Conservation (phyloP, 2,329 filamentous ascomycete genomes). For the Blastomyces silverae region DNA sequence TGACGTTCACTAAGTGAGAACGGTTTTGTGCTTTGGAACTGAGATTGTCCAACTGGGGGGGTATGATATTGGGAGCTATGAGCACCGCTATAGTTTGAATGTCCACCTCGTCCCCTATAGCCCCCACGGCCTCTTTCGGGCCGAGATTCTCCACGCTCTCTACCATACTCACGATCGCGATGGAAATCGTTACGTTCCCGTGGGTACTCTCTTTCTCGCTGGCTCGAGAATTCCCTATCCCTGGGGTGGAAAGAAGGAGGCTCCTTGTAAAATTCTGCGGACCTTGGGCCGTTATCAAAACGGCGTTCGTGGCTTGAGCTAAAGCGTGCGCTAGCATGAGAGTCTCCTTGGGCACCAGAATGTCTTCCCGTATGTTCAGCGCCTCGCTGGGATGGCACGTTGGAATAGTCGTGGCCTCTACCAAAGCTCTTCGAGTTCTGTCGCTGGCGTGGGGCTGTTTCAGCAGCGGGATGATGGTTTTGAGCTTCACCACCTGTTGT, state of each 20-base stretch:
- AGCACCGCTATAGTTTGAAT: slow-evolving; percentile 31
- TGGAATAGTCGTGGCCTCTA: slow-evolving; percentile 29
- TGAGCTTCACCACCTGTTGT: slow-evolving; percentile 21
- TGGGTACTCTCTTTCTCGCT: not conserved
- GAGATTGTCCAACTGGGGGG: slow-evolving; percentile 36
- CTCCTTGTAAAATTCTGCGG: slow-evolving; percentile 32
- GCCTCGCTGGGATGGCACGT: slow-evolving; percentile 23
- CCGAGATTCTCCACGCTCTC: slow-evolving; percentile 34
- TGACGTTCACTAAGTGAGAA: slow-evolving; percentile 40
- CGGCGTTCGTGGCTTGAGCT: slow-evolving; percentile 32
- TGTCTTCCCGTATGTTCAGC: slow-evolving; percentile 28
- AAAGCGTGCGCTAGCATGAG: slow-evolving; percentile 30
- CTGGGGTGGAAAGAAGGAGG: slow-evolving; percentile 25
- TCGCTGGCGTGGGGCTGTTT: slow-evolving; percentile 29
- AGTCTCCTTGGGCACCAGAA: slow-evolving; percentile 29
- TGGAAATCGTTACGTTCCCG: slow-evolving; percentile 28
- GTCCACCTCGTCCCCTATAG: slow-evolving; percentile 39
- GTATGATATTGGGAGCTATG: slow-evolving; percentile 38
- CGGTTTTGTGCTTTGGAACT: slow-evolving; percentile 37
- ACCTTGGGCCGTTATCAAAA: slow-evolving; percentile 35
- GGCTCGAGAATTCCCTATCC: slow-evolving; percentile 24
- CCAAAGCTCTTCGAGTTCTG: slow-evolving; percentile 34
- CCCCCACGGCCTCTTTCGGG: slow-evolving; percentile 36
- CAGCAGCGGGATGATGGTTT: slow-evolving; percentile 28
- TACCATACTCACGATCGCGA: slow-evolving; percentile 34